A percentile compares a stretch with the other conserved stretches of the same genome.
Evolutionary conservation across 441 rosid species (phyloP).

Genomic region (Populus hybrid): DNA sequence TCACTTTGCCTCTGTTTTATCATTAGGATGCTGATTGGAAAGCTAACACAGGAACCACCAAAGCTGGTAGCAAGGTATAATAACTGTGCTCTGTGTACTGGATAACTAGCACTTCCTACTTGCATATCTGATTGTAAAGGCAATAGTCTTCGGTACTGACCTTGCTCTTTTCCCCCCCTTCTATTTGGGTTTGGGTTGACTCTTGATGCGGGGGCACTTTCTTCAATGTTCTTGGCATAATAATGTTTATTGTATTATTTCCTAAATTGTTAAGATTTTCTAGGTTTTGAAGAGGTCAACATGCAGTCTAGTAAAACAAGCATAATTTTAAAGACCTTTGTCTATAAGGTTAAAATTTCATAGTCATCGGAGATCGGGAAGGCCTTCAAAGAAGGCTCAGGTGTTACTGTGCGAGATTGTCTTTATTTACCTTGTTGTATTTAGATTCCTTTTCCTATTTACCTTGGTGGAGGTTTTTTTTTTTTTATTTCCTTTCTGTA

Average conservation of each 20-base stretch:
- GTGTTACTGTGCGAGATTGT: too few relatives aligned
- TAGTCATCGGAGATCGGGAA: too few relatives aligned
- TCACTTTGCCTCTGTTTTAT: slow-evolving; percentile 24
- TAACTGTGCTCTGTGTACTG: background rate
- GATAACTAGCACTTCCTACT: background rate
- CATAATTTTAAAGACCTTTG: too few relatives aligned
- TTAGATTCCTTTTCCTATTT: too few relatives aligned
- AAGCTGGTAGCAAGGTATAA: slow-evolving; percentile 57
- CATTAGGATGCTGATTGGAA: slow-evolving; percentile 74
- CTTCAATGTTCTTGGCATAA: background rate
- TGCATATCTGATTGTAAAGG: background rate
- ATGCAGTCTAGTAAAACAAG: too few relatives aligned
- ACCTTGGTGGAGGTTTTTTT: background rate
- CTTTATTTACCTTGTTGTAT: too few relatives aligned
- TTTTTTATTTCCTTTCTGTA: background rate
- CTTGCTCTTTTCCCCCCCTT: background rate
- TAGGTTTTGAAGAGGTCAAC: background rate
- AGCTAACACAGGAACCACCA: slow-evolving; percentile 40
- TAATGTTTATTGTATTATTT: too few relatives aligned
- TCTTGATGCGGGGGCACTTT: background rate
- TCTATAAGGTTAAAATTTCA: too few relatives aligned
- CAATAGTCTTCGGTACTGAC: background rate
- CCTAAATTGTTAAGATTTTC: too few relatives aligned
- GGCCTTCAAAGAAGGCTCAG: too few relatives aligned
- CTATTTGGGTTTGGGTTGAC: background rate